Conservation (phyloP, 495 filamentous ascomycete species). For the Aspergillus heteromorphus region DNA sequence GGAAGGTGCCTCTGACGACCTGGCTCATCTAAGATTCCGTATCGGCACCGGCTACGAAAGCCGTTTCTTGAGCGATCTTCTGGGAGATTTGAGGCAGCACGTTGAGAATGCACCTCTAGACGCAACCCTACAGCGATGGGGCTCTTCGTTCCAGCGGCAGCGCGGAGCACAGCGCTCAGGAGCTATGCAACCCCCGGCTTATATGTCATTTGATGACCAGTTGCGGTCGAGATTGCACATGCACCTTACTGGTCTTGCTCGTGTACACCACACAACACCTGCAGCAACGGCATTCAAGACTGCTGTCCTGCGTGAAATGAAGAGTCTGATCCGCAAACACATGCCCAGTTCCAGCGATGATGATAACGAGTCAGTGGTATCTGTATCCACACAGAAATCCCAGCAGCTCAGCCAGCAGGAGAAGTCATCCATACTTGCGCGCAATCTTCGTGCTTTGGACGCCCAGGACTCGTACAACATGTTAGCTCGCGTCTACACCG, state of each 20-base stretch:
- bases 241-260: conserved; percentile 70
- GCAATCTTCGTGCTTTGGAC: conserved; percentile 82
- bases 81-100: conserved; percentile 77
- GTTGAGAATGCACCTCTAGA: conserved; percentile 65
- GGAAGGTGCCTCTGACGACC: conserved; percentile 70
- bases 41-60: conserved; percentile 85
- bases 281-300: conserved; percentile 84
- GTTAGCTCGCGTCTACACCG: conserved; percentile 74
- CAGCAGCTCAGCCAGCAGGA: conserved; percentile 73
- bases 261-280: conserved; percentile 68
- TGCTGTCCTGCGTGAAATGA: conserved; percentile 80
- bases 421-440: conserved; percentile 82
- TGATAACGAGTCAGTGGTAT: conserved; percentile 86
- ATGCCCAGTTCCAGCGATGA: conserved; percentile 90
- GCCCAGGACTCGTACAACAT: conserved; percentile 82
- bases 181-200: conserved; percentile 64
- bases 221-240: conserved; percentile 62
- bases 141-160: conserved; percentile 53
- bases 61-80: conserved; percentile 70
- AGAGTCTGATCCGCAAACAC: conserved; percentile 74
- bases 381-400: conserved; percentile 72
- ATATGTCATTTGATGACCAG: conserved; percentile 61
- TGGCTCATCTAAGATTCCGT: conserved; percentile 66
- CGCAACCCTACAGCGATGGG: conserved; percentile 76
- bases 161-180: conserved; percentile 62